Percentiles rank a stretch among this genome's conserved stretches.
These are phyloP conservation scores for Meyerozyma sp. DNA, from an alignment of 1,139 yeast species.

Conservation along the genomic window DNA sequence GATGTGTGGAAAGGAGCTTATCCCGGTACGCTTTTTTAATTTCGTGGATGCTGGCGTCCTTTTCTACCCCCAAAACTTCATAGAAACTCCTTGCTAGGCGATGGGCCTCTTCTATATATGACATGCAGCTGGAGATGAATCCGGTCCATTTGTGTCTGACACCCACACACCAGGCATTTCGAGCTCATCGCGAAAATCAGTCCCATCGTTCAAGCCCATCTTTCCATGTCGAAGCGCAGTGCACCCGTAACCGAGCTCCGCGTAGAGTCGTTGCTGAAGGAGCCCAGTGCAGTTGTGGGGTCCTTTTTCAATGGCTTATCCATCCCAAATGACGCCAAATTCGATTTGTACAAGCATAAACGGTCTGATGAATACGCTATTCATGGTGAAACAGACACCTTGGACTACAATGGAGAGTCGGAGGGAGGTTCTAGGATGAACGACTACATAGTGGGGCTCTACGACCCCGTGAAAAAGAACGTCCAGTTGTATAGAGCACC, in stretches of 20 bases:
- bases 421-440: slow-evolving; percentile 31
- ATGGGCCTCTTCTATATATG: background rate
- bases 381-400: slow-evolving; percentile 73
- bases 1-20: slow-evolving; percentile 61
- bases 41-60: slow-evolving; percentile 27
- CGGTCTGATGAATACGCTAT: slow-evolving; percentile 41
- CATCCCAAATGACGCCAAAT: slow-evolving; percentile 53
- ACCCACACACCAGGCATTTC: background rate
- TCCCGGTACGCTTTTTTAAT: slow-evolving; percentile 59
- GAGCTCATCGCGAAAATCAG: slow-evolving; percentile 1
- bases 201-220: background rate
- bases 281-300: slow-evolving; percentile 40
- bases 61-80: slow-evolving; percentile 46
- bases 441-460: slow-evolving; percentile 61
- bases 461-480: slow-evolving; percentile 54
- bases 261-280: slow-evolving; percentile 24
- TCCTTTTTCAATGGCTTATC: slow-evolving; percentile 72
- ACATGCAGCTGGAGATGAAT: background rate
- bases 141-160: background rate
- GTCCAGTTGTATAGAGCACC: slow-evolving; percentile 63
- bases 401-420: slow-evolving; percentile 68
- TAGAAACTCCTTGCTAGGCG: slow-evolving; percentile 29
- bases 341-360: slow-evolving; percentile 60
- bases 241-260: slow-evolving; percentile 19
- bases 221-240: background rate